Base-by-base conservation (phyloP, 352 stramenopile genomes). In the Globisporangium polare region DNA sequence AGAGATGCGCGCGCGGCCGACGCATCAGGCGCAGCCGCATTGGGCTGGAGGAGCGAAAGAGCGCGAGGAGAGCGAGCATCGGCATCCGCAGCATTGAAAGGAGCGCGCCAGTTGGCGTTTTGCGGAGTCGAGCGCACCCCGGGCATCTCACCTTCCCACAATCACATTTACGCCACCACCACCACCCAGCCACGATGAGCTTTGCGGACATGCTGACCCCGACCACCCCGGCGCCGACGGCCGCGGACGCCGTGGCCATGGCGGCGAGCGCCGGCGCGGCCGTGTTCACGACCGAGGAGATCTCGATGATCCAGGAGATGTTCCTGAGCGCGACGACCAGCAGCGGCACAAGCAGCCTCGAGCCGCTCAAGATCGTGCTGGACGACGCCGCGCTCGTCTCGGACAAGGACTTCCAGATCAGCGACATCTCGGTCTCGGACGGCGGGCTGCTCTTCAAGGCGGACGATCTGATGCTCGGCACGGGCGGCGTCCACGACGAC, bases 261-360 rank as follows among this genome's bases (percentile, higher is more conserved):
- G 33, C 33, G 33, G 6, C 9, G 37, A 42, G 37, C 37, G 37
- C 37, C 51, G 46, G 20, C 43, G 46, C 22, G 20, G 43, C 64
- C 15, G 50, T 68, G 53, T 83, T 74, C 69, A 83, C 74, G n/a
- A 58, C 20, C 53, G 74, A 83, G 55, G 74, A 83, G 63, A 80
- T 83, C 69, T 71, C 57, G 49, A 83, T 83, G 65, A 83, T 83
- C 61, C 74, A 83, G 58, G 69, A 83, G 53, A 69, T 83, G 41
- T 78, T 83, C 43, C 65, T 80, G n/a, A 56, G 27, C 45, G 45
- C 24, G 33, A 18, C 46, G 8, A 26, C 33, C 22, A 9, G 29
- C n/a, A n/a, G 20, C 18, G 46, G 45, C 2, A 26, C 31, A n/a
- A n/a, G n/a, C 24, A 33, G 45, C 2, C 22, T 64, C 35, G 59